Evolutionary conservation across 176 grass and related monocot genomes (phyloP), one percentile per base, ranked within the genome.

Genomic region (Avena atlantica): DNA sequence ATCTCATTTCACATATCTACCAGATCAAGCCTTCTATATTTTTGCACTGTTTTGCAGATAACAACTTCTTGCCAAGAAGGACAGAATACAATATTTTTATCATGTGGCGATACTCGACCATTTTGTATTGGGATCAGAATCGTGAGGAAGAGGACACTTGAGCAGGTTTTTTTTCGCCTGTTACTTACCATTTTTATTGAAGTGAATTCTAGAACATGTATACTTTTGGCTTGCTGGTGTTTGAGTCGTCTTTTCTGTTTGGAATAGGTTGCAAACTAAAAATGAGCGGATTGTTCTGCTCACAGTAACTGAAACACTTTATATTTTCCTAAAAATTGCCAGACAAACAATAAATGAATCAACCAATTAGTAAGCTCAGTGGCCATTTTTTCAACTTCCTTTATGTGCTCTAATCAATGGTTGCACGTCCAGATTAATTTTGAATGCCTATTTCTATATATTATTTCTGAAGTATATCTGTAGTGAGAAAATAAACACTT

Each of bases 121-220:
- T 93, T 90, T 83, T 91, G 92, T 78, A 69, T 93, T 89, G 92
- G 92, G 17, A 84, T 93, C 63, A 84, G 92, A 74, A 85, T 93
- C 31, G 83, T 51, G 13, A 91, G 81, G 50, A 88, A 83, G 65
- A 72, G 79, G 50, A 88, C 89, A 25, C 36, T 83, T 75, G 74
- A 81, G 13, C 86, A 93, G 86, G 92, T 93, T 67, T 20, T 73
- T 74, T 36, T 56, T 76, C 17, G 5, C 76, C 55, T 60, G 6
- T 79, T 60, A 44, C 53, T 40, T 79, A 21, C 51, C 53, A 21
- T 52, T 25, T n/a, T 14, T 6, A 11, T 56, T 44, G 17, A 23
- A 60, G 76, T 59, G 34, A 79, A 60, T 21, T 79, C 21, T 78
- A 56, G 23, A 78, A 78, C 50, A 16, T 57, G 50, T 16, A 55